Evolutionary conservation across 345 rosid genomes (phyloP), one percentile per base, ranked within the genome.

Genomic region (Murraya koenigii): DNA sequence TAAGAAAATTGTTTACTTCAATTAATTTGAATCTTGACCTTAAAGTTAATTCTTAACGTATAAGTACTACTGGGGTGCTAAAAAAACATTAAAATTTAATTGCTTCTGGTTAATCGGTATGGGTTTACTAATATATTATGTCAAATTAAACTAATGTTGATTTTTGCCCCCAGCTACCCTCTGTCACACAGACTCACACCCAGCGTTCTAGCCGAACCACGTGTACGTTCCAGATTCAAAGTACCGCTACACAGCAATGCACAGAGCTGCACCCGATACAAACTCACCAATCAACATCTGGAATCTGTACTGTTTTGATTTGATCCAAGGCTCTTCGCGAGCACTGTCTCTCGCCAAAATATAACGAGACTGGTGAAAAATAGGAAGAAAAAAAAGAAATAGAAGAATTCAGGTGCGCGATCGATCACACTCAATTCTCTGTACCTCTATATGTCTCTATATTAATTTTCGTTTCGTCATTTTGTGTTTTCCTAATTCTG

Each of bases 161-260:
- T 44, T 4, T 44, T 44, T 11, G 0, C 1, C 49, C 17, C 2
- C 0, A 0, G 3, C 0, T 44, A 0, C 0, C 0, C 1, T 10
- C 5, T 11, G 0, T 13, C 17, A 44, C 17, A 13, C 17, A 2
- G 32, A 30, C 32, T 30, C 32, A 30, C 32, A 30, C 32, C 32
- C 32, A 30, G 32, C 32, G 32, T 30, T 30, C 32, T 2, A 30
- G 32, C 32, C 32, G 32, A 30, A 30, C 32, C 78, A 75, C 70
- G 70, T 75, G 78, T 22, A 64, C 32, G 61, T 8, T 33, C 3
- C 0, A 75, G 70, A 64, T 63, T 63, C 17, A 7, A 23, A 55
- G 7, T 20, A 20, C n/a, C 22, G 23, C 1, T 7, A 8, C 26
- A 32, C 52, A 54, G 22, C 1, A 7, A 17, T 75, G 8, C 14